Base-by-base conservation (phyloP, 2,329 filamentous ascomycete species). In the Fusarium caatingaense region DNA sequence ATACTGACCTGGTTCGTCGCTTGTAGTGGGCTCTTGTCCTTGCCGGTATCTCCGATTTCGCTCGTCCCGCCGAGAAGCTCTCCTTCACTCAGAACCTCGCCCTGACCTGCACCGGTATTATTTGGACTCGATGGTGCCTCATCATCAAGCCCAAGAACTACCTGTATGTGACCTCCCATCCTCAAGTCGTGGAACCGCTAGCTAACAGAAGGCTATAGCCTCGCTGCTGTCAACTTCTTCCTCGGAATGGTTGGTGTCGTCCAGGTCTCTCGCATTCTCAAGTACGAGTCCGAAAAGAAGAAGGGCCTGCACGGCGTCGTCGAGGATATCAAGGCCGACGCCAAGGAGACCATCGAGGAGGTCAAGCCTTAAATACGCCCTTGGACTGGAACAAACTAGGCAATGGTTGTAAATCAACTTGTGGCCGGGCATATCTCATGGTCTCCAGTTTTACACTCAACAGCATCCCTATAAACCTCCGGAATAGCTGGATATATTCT, bases 81-180 rank as follows among this genome's bases (percentile, higher is more conserved):
- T 98, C 94, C 42, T 85, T 98, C 68, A 96, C 93, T 30, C 94
- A 98, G 83, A 99, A 98, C 84, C 86, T 86, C 53, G 95, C 96
- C 64, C 88, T 99, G 74, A 96, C 93, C 78, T 90, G 90, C 75
- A 99, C 96, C 12, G 96, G 96, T 73, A 83, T 92, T 72, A 99
- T 99, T 87, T 99, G 96, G 96, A 99, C 96, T 47, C 89, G 96
- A 73, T 99, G 96, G 96, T 99, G 96, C 87, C 87, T 98, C 79
- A 92, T 99, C 81, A 99, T 99, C 83, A 94, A 90, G 82, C 96
- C 96, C 61, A 90, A 90, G 83, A 99, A 99, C 86, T 84, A 94
- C 77, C 91, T 98, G 91, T 93, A 84, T 49, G 90, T 83, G 13
- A 9, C 47, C 25, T 12, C 11, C 42, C 8, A 15, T 18, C n/a